Evolutionary conservation across 345 rosid species (phyloP), one percentile per base, ranked within the genome.

Genomic region (Noccaea caerulescens): DNA sequence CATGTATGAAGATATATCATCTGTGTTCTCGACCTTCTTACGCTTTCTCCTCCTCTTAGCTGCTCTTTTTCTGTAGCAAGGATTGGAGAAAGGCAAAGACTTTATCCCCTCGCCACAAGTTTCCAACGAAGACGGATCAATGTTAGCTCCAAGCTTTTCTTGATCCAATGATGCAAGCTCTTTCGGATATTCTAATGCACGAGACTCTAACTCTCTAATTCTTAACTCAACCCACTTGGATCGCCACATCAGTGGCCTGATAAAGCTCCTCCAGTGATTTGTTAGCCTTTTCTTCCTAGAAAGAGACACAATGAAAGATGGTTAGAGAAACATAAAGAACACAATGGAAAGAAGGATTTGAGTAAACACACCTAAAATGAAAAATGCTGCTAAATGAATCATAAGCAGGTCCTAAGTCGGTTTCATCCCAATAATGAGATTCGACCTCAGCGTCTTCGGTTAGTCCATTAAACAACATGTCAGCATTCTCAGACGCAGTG

Each of bases 211-310:
- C 76, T 90, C 87, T 63, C 82, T 88, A 44, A 90, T 85, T 75
- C 81, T 86, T 63, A 88, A 74, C 75, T 93, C 96, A 30, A 86
- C 61, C 97, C 97, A 93, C 81, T 91, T 91, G 85, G 92, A 87
- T 38, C 91, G 87, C 97, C 98, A 91, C 94, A 83, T 88, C 34
- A 93, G 77, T 55, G 98, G 98, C 52, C 77, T 80, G 60, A 87
- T 83, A 75, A 87, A 93, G 68, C 64, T 86, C 81, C 83, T 90
- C 94, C 96, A 90, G 64, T 88, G 97, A 83, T 76, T 76, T 43
- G 94, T 87, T 76, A 93, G 71, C 87, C 81, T 91, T 86, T 87
- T 93, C 88, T 91, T 91, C 80, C 94, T 84, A 68, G 32, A 76
- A 51, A 30, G 32, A 41, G 65, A 61, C 32, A 32, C 0, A 54